A percentile compares a stretch with the other conserved stretches of the same genome.
Conservation (phyloP, 106 monocot species). For the Dactylorhiza incarnata region DNA sequence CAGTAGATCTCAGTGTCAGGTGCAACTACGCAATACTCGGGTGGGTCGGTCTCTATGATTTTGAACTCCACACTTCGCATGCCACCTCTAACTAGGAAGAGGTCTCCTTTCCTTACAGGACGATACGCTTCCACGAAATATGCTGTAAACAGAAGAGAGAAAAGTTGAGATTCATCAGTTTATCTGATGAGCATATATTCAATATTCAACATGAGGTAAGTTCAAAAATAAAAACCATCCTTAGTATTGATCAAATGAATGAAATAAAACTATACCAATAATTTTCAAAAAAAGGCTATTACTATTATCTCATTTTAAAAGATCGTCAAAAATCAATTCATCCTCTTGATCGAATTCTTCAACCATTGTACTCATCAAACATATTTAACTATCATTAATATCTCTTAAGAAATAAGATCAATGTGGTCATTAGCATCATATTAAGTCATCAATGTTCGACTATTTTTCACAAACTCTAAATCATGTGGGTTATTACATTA, state of each 20-base stretch:
- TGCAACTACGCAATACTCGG: constrained; percentile 52
- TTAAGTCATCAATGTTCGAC: no score
- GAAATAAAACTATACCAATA: not conserved
- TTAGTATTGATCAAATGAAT: not conserved
- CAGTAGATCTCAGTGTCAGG: constrained; percentile 61
- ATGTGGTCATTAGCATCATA: no score
- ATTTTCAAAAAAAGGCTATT: not conserved
- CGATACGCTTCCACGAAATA: constrained; percentile 61
- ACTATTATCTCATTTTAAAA: no score
- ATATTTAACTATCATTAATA: no score
- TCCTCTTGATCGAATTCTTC: no score
- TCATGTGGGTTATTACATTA: no score
- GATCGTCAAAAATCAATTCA: no score
- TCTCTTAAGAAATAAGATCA: no score
- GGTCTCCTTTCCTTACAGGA: constrained; percentile 50
- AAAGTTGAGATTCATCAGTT: not conserved
- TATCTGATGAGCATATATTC: not conserved
- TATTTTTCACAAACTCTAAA: no score
- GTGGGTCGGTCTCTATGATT: constrained; percentile 52
- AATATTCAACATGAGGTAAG: not conserved
- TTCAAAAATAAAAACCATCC: not conserved
- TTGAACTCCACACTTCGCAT: constrained; percentile 68
- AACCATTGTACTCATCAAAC: no score
- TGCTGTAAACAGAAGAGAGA: constrained; percentile 15
- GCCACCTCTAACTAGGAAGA: constrained; percentile 56